Percentiles rank a stretch among this genome's conserved stretches.
These are phyloP conservation scores for Epichloe baconii DNA, from an alignment of 2,329 filamentous ascomycete genomes.

Conservation along the genomic window DNA sequence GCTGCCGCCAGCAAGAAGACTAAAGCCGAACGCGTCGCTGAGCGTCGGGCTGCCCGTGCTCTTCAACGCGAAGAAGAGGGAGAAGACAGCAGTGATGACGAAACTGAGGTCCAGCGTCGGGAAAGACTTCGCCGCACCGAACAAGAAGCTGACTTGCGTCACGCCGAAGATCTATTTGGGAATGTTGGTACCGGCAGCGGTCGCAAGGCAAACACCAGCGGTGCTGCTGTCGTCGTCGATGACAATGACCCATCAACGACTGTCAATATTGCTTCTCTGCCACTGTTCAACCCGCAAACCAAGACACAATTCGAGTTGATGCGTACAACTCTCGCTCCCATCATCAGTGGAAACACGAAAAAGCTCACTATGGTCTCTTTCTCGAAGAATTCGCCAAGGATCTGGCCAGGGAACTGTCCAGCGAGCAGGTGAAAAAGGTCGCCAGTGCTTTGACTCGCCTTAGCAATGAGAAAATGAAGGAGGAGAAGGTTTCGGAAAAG, in stretches of 20 bases:
- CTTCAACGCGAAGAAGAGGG: conserved; percentile 37
- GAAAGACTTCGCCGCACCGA: conserved; percentile 67
- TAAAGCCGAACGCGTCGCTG: conserved; percentile 74
- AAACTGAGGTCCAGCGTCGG: conserved; percentile 59
- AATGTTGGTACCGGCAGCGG: conserved; percentile 52
- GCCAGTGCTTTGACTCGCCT: conserved; percentile 77
- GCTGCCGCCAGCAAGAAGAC: conserved; percentile 84
- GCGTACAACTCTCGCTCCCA: conserved; percentile 63
- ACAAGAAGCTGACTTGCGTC: conserved; percentile 75
- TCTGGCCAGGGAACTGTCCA: conserved; percentile 74
- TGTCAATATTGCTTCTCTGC: conserved; percentile 66
- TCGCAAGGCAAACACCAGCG: conserved; percentile 54
- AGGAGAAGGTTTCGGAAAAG: conserved; percentile 91
- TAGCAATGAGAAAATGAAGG: conserved; percentile 96
- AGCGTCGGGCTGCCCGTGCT: conserved; percentile 53
- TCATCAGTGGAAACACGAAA: conserved; percentile 67
- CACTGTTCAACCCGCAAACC: conserved; percentile 78
- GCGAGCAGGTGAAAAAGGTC: conserved; percentile 94
- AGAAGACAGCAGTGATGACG: conserved; percentile 50
- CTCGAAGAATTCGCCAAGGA: conserved; percentile 83
- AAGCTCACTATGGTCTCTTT: conserved; percentile 82
- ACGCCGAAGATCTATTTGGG: conserved; percentile 86
- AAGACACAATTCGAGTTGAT: conserved; percentile 77
- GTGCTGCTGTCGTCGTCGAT: conserved; percentile 55
- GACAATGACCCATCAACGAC: conserved; percentile 61